phyloP scores from a whole-genome alignment of 1,139 yeast species.

The Protomyces arabidopsidicola region DNA sequence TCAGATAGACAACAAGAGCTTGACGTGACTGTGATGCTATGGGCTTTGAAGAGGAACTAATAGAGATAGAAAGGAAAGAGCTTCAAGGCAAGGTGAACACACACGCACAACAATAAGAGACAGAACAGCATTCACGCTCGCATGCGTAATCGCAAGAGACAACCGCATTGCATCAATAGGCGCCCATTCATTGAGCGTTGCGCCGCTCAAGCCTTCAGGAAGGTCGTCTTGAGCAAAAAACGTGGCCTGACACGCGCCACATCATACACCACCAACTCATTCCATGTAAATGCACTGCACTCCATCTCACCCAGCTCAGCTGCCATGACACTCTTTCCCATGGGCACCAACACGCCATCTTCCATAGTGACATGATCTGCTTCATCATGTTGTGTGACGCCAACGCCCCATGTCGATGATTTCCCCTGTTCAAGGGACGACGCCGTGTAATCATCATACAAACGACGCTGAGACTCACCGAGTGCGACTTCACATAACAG shows the following conservation, averaged over 20 bases:
- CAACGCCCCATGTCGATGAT: conserved; percentile 11
- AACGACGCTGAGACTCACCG: conserved; percentile 6
- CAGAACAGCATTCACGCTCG: too few relatives aligned
- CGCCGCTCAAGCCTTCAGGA: not conserved
- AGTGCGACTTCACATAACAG: conserved; percentile 15
- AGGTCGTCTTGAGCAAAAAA: conserved; percentile 4
- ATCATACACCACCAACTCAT: conserved; percentile 19
- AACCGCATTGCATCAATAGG: too few relatives aligned
- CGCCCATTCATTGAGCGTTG: too few relatives aligned
- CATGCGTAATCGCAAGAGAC: too few relatives aligned
- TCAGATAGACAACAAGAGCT: too few relatives aligned
- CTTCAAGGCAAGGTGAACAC: too few relatives aligned
- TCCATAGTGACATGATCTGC: not conserved
- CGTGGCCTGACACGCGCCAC: conserved; percentile 9
- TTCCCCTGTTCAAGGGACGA: not conserved
- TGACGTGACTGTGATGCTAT: too few relatives aligned
- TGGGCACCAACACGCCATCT: conserved; percentile 6
- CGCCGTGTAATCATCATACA: conserved; percentile 6
- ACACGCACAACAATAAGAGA: too few relatives aligned
- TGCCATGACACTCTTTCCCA: not conserved
- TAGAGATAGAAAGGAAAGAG: too few relatives aligned
- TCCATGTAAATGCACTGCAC: conserved; percentile 2
- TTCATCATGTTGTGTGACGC: conserved; percentile 11
- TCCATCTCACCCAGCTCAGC: not conserved
- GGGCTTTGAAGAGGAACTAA: too few relatives aligned